A percentile compares a stretch with the other conserved stretches of the same genome.
These are phyloP conservation scores for Carex pumila DNA, from an alignment of 176 grass and related monocot genomes.

Conservation along the genomic window DNA sequence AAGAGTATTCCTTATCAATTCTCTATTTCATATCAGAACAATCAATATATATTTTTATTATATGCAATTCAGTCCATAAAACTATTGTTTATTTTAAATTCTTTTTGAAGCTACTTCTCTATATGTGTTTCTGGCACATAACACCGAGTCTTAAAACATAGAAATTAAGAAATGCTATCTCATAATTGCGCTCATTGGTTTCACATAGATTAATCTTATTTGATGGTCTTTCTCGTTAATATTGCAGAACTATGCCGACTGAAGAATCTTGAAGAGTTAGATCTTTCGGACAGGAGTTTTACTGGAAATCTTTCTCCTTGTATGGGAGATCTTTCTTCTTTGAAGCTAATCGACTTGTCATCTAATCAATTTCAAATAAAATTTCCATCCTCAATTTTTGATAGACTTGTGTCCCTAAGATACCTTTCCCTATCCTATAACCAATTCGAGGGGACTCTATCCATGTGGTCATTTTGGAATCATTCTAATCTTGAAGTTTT, in stretches of 20 bases:
- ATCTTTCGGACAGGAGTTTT: not conserved
- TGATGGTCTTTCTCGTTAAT: not conserved
- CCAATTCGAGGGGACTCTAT: no score
- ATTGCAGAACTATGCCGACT: not conserved
- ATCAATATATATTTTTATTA: no score
- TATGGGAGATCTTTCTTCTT: slow-evolving; percentile 2
- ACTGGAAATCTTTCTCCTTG: not conserved
- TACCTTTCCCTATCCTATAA: no score
- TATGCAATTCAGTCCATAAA: no score
- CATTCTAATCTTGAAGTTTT: not conserved
- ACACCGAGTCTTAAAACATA: no score
- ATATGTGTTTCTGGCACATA: no score
- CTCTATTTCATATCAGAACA: no score
- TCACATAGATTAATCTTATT: no score
- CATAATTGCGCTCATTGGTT: not conserved
- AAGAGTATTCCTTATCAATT: no score
- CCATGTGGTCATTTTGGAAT: not conserved
- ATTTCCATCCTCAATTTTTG: not conserved
- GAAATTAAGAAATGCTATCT: not conserved
- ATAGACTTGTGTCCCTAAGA: not conserved
- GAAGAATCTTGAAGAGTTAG: not conserved
- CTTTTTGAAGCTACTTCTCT: no score
- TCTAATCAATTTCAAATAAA: not conserved
- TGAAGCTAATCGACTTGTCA: not conserved
- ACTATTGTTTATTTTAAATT: no score